Evolutionary conservation across 805 yeast genomes (phyloP), one percentile per base, ranked within the genome.

Genomic region (Barnettozyma sucrosica): DNA sequence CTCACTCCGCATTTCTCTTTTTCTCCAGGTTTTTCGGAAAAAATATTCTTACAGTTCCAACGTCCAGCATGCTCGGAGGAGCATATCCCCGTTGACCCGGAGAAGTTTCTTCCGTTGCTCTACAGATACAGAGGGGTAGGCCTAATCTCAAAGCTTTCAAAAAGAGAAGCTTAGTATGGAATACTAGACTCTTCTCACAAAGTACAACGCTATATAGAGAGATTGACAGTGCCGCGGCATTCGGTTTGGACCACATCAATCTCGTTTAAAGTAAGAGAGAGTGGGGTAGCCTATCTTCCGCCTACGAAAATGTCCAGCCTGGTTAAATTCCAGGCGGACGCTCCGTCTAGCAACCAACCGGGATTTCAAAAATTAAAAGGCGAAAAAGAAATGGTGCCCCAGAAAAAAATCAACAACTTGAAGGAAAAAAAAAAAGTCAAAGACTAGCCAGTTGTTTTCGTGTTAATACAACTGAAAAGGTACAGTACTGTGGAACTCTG

Each of bases 321-420:
- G 11, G 32, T 16, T 16, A 13, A 28, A 11, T 7, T 28, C 32
- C 32, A 28, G 32, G 32, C n/a, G 14, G 32, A 28, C 11, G 5
- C 32, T 28, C 32, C 16, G n/a, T 16, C 16, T 28, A 28, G 32
- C 32, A 7, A 28, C 3, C 13, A 11, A 11, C 6, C n/a, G n/a
- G n/a, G n/a, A 28, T 28, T 11, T 5, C 16, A 28, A 28, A 28
- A 28, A 16, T 28, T 16, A 28, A 8, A 28, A 5, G 23, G 21
- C 24, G 23, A 38, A 21, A 24, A 39, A 39, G 28, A 39, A 39
- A 39, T 39, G 8, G 7, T 39, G 33, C 42, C 42, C 42, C 42
- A 39, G 42, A 39, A 39, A 39, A 39, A 39, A 39, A 39, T 16
- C 41, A 21, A 19, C 21, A n/a, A 39, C 5, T 19, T n/a, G n/a